Evolutionary conservation across 495 filamentous ascomycete species (phyloP), one percentile per base, ranked within the genome.

Genomic region (Hypomontagnella submonticulosa): DNA sequence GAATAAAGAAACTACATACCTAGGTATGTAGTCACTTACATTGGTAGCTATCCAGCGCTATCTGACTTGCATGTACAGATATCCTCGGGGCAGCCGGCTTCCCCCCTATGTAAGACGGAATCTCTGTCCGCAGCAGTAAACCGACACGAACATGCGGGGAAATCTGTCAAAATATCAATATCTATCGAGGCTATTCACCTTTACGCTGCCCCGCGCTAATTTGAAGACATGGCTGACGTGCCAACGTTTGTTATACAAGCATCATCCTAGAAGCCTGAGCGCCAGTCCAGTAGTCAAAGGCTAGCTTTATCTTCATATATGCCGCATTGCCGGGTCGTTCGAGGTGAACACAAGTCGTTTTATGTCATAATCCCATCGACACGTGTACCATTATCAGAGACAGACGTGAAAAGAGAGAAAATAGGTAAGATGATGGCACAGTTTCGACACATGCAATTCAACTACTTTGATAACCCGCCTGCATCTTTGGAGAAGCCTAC

Each of bases 91-190:
- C 3, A 27, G 23, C 23, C 23, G 23, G 23, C 23, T 27, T 6
- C 23, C 16, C 16, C 42, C 42, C 6, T 16, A 50, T 13, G 15
- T 50, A 36, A 36, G 9, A 33, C 15, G 32, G 18, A 16, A 20
- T 15, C 20, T 37, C 41, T 3, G 18, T 34, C 37, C 47, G 27
- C 40, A 60, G 49, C 6, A 16, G 34, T 42, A 15, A 38, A 41
- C 50, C 12, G 32, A 27, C 42, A 61, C 19, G 63, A 61, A 61
- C 63, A 48, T 46, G 59, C 49, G 59, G 59, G 59, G 59, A 48
- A 42, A 19, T 49, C 34, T 19, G 19, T 48, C 23, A 55, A 30
- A 15, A 44, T 27, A 27, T 27, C 23, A 27, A 27, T 27, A 2
- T 27, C 23, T 27, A 3, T 27, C 23, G 23, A 27, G 23, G 23